These are phyloP conservation scores for Pseudocercospora eumusae DNA, from an alignment of 2,329 filamentous ascomycete species.

Conservation along the genomic window DNA sequence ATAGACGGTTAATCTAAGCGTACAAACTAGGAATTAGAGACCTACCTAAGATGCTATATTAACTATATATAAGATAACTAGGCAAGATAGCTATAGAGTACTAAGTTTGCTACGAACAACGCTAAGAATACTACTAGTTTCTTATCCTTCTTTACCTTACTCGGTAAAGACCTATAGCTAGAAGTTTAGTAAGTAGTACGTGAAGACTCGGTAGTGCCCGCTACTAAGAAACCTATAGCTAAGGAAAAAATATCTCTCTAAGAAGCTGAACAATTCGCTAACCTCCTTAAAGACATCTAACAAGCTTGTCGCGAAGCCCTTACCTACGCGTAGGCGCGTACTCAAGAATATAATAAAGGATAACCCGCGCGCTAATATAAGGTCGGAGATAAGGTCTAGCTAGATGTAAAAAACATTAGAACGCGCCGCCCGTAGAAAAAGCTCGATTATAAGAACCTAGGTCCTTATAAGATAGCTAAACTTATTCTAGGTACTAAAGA, in stretches of 20 bases:
- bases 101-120: neutral
- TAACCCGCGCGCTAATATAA: neutral
- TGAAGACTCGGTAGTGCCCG: no score
- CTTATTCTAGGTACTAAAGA: no score
- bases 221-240: neutral
- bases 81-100: no score
- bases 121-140: neutral
- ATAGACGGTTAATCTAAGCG: neutral
- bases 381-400: neutral
- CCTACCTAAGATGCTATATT: neutral
- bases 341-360: neutral
- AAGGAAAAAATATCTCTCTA: neutral
- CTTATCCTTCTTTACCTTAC: neutral
- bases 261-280: no score
- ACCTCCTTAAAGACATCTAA: neutral
- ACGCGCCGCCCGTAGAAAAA: neutral
- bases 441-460: neutral
- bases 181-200: no score
- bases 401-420: neutral
- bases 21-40: neutral
- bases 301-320: neutral
- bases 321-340: neutral
- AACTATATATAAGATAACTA: no score
- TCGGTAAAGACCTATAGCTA: neutral
- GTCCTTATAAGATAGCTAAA: no score